Evolutionary conservation across 805 yeast species (phyloP).

Genomic region (Yarrowia sp.): DNA sequence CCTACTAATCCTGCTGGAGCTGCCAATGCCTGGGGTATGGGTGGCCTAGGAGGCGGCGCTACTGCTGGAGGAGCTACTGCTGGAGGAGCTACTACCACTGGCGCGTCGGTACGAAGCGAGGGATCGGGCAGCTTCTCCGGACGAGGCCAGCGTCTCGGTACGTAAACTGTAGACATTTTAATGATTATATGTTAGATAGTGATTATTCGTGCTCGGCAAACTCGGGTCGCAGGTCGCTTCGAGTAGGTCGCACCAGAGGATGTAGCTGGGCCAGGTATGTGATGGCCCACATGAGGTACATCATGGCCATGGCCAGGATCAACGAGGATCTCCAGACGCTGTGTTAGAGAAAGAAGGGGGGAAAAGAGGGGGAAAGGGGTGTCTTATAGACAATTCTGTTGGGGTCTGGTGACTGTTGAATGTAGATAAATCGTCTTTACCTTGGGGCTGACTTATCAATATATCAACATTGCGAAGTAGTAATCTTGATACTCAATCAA

Average conservation of each 20-base stretch:
- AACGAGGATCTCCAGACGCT: conserved; percentile 73
- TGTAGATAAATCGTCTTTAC: no score
- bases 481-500: no score
- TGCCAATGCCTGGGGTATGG: conserved; percentile 14
- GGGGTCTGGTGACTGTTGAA: no score
- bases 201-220: conserved; percentile 51
- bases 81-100: conserved; percentile 9
- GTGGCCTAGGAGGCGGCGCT: background rate
- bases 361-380: no score
- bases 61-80: background rate
- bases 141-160: conserved; percentile 46
- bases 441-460: no score
- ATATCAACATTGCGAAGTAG: no score
- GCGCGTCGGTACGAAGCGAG: background rate
- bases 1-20: conserved; percentile 11
- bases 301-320: conserved; percentile 73
- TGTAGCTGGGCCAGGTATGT: conserved; percentile 85
- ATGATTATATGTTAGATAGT: conserved; percentile 11
- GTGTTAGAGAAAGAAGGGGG: background rate
- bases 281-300: conserved; percentile 90
- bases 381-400: no score
- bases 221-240: conserved; percentile 90
- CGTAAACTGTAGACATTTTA: conserved; percentile 37
- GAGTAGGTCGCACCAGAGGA: conserved; percentile 88
- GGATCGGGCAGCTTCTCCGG: conserved; percentile 41